Evolutionary conservation across 768 basidiomycete species (phyloP), one percentile per base, ranked within the genome.

Genomic region (Symmetrospora coprosmae): DNA sequence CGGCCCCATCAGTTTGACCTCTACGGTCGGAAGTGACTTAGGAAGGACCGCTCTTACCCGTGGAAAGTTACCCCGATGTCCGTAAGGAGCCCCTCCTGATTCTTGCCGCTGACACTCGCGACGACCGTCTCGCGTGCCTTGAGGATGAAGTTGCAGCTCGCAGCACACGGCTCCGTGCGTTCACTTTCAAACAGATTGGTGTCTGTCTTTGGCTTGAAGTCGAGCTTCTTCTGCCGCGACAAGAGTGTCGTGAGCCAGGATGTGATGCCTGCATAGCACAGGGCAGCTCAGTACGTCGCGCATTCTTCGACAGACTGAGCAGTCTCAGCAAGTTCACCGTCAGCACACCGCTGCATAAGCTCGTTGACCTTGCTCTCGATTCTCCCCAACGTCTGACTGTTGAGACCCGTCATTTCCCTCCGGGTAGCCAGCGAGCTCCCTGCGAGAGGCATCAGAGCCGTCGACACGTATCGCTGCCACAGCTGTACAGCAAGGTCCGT

Each of bases 151-250:
- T 92, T 88, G 68, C 91, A 92, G 66, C 86, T 88, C 1, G 81
- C 77, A 17, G 82, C 69, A 70, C 90, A 96, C 0, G 94, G 90
- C 65, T 96, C 92, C 0, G 94, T 97, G 69, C 88, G 94, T 27
- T 87, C 87, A 21, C 89, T 76, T 2, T 89, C 87, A 72, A 96
- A 97, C 0, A 90, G 90, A 23, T 90, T 73, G 66, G 97, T 92
- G 69, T 99, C 94, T 66, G 96, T 90, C 35, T 85, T 81, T 11
- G 94, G 94, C 72, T 92, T 94, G 75, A 94, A 99, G 71, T 99
- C 94, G 49, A 81, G 85, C 68, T 84, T 85, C 76, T 96, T 96
- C 72, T 99, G 94, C 72, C 89, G 91, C 7, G 81, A 78, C 35
- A 99, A 80, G 64, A 86, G 83, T 2, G 77, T 64, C 1, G 81